Percentiles rank a stretch among this genome's conserved stretches.
Evolutionary conservation across 176 grass and related monocot species (phyloP).

Genomic region (Zoysia pacifica): DNA sequence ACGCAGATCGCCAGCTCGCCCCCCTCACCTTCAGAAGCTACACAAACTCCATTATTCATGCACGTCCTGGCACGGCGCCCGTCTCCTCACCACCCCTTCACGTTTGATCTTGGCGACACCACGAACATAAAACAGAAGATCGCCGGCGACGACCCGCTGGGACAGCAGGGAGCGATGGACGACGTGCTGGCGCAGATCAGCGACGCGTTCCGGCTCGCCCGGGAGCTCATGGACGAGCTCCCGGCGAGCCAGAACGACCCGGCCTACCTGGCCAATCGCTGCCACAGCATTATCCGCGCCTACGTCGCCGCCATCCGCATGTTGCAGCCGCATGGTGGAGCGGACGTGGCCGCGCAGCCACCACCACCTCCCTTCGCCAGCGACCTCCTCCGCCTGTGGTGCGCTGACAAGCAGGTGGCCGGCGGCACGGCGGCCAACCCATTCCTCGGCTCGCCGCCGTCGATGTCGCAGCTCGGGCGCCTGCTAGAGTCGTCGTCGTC

Average conservation of each 20-base stretch:
- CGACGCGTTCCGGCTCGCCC: constrained; percentile 44
- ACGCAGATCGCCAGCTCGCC: background rate
- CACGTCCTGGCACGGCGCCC: constrained; percentile 20
- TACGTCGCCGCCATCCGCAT: constrained; percentile 28
- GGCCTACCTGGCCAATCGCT: constrained; percentile 41
- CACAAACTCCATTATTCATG: constrained; percentile 6
- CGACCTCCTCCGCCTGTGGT: constrained; percentile 13
- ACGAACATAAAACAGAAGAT: background rate
- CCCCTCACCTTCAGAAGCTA: background rate
- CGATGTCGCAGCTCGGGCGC: background rate
- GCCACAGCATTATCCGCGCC: constrained; percentile 34
- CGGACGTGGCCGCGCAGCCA: background rate
- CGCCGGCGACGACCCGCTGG: background rate
- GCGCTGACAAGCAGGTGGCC: background rate
- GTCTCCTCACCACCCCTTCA: background rate
- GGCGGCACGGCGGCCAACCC: background rate
- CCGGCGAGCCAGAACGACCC: constrained; percentile 33
- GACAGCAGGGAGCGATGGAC: constrained; percentile 18
- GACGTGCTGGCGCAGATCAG: constrained; percentile 35
- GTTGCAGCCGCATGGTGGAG: constrained; percentile 1
- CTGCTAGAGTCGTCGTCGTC: constrained; percentile 1
- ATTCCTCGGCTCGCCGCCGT: background rate
- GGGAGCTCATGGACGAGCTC: constrained; percentile 45
- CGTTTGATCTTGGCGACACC: background rate
- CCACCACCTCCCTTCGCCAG: background rate